These are phyloP conservation scores for Gamarada debralockiae DNA, from an alignment of 495 filamentous ascomycete genomes.

Conservation along the genomic window DNA sequence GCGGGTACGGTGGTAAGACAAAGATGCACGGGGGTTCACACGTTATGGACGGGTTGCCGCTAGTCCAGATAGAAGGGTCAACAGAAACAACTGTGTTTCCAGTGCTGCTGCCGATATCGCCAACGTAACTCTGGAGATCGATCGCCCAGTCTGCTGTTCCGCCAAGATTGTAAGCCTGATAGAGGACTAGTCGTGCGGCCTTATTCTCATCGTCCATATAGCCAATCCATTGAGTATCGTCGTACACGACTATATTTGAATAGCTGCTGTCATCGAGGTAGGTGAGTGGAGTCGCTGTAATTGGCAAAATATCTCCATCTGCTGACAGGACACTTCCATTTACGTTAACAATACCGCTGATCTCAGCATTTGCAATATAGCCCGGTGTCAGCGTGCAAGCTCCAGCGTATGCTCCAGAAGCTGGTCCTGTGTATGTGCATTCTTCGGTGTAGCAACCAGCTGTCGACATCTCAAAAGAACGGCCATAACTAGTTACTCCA, in stretches of 20 bases:
- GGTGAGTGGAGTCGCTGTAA: not conserved
- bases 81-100: too few relatives aligned
- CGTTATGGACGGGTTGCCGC: too few relatives aligned
- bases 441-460: slow-evolving; percentile 23
- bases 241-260: slow-evolving; percentile 34
- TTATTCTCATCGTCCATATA: slow-evolving; percentile 32
- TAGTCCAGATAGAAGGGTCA: too few relatives aligned
- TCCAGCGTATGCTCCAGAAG: slow-evolving; percentile 25
- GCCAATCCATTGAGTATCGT: slow-evolving; percentile 31
- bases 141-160: slow-evolving; percentile 36
- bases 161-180: slow-evolving; percentile 27
- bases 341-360: slow-evolving; percentile 24
- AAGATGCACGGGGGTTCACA: too few relatives aligned
- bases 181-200: slow-evolving; percentile 22
- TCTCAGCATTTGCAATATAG: slow-evolving; percentile 35
- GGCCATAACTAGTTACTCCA: slow-evolving; percentile 33
- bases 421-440: slow-evolving; percentile 21
- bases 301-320: too few relatives aligned
- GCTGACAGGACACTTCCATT: too few relatives aligned
- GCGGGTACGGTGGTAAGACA: too few relatives aligned
- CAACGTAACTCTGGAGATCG: slow-evolving; percentile 24
- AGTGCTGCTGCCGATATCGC: too few relatives aligned
- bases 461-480: slow-evolving; percentile 32
- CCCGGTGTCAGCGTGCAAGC: slow-evolving; percentile 35
- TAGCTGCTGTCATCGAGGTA: slow-evolving; percentile 17